Evolutionary conservation across 1,284 basidiomycete genomes (phyloP), one percentile per base, ranked within the genome.

Genomic region (Cryptococcus maquisensis): DNA sequence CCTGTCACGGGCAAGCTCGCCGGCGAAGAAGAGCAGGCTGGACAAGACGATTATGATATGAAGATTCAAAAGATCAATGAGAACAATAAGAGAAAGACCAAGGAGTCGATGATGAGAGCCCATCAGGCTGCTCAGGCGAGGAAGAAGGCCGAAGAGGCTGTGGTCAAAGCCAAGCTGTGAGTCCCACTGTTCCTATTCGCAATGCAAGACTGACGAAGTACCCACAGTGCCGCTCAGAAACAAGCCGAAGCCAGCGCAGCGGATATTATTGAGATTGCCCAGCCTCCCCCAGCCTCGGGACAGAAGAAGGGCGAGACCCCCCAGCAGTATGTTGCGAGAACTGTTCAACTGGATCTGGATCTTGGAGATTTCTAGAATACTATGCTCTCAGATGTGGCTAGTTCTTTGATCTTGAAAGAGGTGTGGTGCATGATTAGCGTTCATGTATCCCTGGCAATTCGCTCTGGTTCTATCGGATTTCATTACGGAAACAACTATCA

Each of bases 61-160:
- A 77, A 83, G 62, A 80, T 94, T 32, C 83, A 86, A 18, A 84
- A 79, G 69, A 86, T 96, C 56, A 95, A 94, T 71, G 90, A 93
- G 74, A 83, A 90, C 49, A 95, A 97, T 71, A 82, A 89, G 41
- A 83, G 82, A 62, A 84, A 86, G 45, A 95, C 94, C 56, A 67
- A 84, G 57, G 90, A 91, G 64, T 81, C 83, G 1, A 84, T 92
- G 57, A 80, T 87, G 47, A 84, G 83, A 60, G 87, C 89, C 0
- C 91, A 94, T 74, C 69, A 84, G 40, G 79, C 79, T 36, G 83
- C 86, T 57, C 76, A 82, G 8, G 85, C 86, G 61, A 84, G 86
- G 58, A 81, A 86, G 49, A 85, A 84, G 71, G 68, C 65, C 1
- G 75, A 74, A 50, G 69, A 71, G 32, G 71, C 70, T 6, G 66